A percentile compares a stretch with the other conserved stretches of the same genome.
These are phyloP conservation scores for Fusarium anguioides DNA, from an alignment of 2,329 filamentous ascomycete genomes.

Conservation along the genomic window DNA sequence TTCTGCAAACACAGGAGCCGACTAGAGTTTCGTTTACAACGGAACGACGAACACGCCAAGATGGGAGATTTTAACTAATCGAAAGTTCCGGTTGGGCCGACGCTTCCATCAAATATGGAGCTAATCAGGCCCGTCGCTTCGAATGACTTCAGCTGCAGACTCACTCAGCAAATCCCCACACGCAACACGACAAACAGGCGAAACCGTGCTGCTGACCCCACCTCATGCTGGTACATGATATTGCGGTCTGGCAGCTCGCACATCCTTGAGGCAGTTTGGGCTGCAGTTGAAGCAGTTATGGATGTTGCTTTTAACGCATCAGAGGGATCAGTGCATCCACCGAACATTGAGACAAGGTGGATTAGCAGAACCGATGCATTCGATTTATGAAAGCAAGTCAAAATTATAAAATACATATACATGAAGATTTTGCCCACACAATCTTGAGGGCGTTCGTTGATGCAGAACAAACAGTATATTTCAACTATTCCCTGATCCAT, in stretches of 20 bases:
- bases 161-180: background rate
- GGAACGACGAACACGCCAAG: background rate
- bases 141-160: no score
- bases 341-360: background rate
- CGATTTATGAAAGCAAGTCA: background rate
- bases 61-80: background rate
- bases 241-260: background rate
- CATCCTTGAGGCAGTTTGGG: background rate
- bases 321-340: background rate
- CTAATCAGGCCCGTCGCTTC: background rate
- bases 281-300: no score
- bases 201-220: background rate
- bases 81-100: no score
- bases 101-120: background rate
- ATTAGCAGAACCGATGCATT: background rate
- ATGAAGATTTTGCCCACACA: background rate
- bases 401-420: background rate
- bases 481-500: background rate
- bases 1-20: background rate
- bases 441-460: background rate
- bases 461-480: no score
- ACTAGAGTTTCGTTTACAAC: background rate
- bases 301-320: background rate
- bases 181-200: background rate
- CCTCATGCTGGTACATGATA: constrained; percentile 1